These are phyloP conservation scores for Kalmanozyma brasiliensis DNA, from an alignment of 1,284 basidiomycete genomes.

Conservation along the genomic window DNA sequence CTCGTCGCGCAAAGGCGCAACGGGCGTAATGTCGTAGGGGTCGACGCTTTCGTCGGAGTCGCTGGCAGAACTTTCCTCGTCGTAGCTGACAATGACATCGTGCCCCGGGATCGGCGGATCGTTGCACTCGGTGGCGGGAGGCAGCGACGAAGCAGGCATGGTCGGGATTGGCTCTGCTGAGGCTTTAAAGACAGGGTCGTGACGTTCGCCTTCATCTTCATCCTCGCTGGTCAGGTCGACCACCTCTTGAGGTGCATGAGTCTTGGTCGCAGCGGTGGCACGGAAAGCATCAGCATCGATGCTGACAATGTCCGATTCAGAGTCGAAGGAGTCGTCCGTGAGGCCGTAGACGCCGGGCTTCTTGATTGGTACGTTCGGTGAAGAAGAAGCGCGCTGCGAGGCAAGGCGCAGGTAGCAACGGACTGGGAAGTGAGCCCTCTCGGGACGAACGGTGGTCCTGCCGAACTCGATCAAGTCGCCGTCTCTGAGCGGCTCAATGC, in stretches of 20 bases:
- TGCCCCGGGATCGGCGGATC: too few relatives aligned
- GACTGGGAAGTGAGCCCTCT: constrained; percentile 14
- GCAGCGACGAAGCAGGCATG: too few relatives aligned
- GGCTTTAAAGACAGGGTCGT: too few relatives aligned
- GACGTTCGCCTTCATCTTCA: constrained; percentile 6
- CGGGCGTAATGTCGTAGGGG: neutral
- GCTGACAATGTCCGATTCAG: constrained; percentile 27
- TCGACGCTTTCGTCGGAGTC: constrained; percentile 7
- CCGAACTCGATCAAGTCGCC: constrained; percentile 38
- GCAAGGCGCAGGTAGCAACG: constrained; percentile 21
- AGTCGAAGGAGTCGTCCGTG: constrained; percentile 21
- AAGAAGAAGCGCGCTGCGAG: neutral
- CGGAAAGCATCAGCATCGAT: constrained; percentile 15
- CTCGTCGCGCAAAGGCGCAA: constrained; percentile 10
- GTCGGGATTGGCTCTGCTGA: too few relatives aligned
- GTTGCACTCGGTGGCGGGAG: too few relatives aligned
- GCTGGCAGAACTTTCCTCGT: neutral
- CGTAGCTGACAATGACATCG: neutral
- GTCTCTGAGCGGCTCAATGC: neutral
- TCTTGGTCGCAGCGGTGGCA: neutral
- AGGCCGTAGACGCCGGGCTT: constrained; percentile 7
- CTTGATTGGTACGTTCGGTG: neutral
- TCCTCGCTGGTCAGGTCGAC: constrained; percentile 25
- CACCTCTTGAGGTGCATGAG: neutral
- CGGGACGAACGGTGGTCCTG: constrained; percentile 6